phyloP scores from a whole-genome alignment of 805 yeast genomes.

The Nakazawaea molendinolei region DNA sequence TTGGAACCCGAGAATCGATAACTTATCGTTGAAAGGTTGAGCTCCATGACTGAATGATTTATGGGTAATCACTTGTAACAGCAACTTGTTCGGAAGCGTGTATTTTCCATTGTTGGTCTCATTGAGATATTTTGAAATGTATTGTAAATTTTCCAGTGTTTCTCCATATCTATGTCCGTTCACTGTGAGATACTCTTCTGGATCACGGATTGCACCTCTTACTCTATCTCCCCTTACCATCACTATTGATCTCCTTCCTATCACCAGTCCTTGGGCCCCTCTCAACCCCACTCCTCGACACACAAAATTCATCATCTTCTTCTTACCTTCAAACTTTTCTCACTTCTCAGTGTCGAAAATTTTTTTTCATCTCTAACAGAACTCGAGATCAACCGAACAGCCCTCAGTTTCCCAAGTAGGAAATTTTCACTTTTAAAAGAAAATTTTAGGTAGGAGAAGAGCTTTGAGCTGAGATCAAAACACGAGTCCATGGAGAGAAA shows the following conservation, averaged over 20 bases:
- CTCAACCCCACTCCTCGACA: background rate
- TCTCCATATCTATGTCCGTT: conserved; percentile 50
- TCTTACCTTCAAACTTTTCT: too few species aligned
- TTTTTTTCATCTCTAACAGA: too few species aligned
- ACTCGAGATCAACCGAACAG: too few species aligned
- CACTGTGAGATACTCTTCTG: conserved; percentile 48
- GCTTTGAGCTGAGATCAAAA: too few species aligned
- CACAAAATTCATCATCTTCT: background rate
- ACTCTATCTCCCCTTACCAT: conserved; percentile 50
- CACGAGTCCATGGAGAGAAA: too few species aligned
- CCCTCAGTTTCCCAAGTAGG: too few species aligned
- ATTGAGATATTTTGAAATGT: conserved; percentile 40
- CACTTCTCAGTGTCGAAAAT: too few species aligned
- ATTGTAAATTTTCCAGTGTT: conserved; percentile 38
- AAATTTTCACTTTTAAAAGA: too few species aligned
- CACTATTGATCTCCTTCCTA: conserved; percentile 23
- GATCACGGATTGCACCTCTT: conserved; percentile 67
- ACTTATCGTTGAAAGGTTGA: conserved; percentile 83
- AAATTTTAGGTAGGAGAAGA: too few species aligned
- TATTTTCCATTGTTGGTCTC: conserved; percentile 29
- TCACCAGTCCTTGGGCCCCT: background rate
- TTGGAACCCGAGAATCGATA: conserved; percentile 66
- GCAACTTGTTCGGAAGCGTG: conserved; percentile 49
- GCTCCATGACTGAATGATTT: conserved; percentile 91
- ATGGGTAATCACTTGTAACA: conserved; percentile 83